A percentile compares a stretch with the other conserved stretches of the same genome.
These are phyloP conservation scores for Stentor coeruleus DNA, from an alignment of 73 alveolate species.

Conservation along the genomic window DNA sequence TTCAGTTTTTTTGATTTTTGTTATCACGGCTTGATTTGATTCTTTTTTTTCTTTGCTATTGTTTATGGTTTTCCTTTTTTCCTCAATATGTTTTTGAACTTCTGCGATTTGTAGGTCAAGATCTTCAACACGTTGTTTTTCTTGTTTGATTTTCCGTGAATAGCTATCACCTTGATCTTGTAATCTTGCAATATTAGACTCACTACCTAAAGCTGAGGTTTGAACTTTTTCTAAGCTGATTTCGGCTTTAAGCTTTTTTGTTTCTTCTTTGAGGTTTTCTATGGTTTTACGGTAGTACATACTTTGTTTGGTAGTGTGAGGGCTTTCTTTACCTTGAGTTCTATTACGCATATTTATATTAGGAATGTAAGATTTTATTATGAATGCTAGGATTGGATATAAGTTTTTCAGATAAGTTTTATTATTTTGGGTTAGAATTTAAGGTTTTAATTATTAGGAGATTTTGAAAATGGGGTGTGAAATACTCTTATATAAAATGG, in stretches of 20 bases:
- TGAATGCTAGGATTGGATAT: no score
- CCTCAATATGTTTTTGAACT: constrained; percentile 65
- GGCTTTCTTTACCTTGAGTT: constrained; percentile 15
- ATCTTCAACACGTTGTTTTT: constrained; percentile 49
- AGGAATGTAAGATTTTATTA: no score
- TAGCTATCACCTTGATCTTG: constrained; percentile 29
- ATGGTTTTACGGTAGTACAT: constrained; percentile 11
- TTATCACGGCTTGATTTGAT: constrained; percentile 63
- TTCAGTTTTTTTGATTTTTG: constrained; percentile 77
- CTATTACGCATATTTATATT: background rate
- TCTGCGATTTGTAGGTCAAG: constrained; percentile 71
- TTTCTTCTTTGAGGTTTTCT: constrained; percentile 13
- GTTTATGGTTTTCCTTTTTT: constrained; percentile 64
- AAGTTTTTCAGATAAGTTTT: no score
- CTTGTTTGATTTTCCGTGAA: constrained; percentile 53
- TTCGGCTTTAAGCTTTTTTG: constrained; percentile 21
- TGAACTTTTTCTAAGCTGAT: constrained; percentile 2
- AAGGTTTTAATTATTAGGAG: no score
- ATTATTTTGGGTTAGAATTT: no score
- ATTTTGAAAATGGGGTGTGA: no score
- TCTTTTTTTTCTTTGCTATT: constrained; percentile 94
- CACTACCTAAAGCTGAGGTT: constrained; percentile 13
- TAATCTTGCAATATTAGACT: constrained; percentile 22
- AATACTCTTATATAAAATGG: no score
- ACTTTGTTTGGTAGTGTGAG: background rate